phyloP scores from a whole-genome alignment of 23 red algal species.

The Gracilaria domingensis region DNA sequence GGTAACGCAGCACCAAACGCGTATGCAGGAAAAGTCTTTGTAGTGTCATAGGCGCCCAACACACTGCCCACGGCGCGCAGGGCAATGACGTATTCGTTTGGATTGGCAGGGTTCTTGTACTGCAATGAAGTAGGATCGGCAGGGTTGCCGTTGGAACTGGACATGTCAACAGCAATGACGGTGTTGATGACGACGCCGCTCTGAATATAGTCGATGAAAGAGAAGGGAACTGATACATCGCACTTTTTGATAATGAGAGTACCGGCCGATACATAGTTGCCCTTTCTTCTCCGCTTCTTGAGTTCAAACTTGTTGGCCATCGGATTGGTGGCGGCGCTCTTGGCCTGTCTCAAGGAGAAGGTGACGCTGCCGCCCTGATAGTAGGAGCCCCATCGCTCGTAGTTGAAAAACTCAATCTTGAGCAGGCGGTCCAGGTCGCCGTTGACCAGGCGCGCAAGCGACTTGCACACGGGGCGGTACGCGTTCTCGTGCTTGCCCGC shows the following conservation, averaged over 20 bases:
- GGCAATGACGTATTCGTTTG: slow-evolving; percentile 87
- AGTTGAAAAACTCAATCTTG: slow-evolving; percentile 48
- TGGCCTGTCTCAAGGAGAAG: slow-evolving; percentile 46
- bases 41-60: slow-evolving; percentile 65
- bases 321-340: slow-evolving; percentile 2
- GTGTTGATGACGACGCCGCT: slow-evolving; percentile 67
- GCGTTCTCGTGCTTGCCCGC: background rate
- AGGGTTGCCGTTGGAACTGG: slow-evolving; percentile 82
- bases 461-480: slow-evolving; percentile 44
- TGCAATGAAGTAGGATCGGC: slow-evolving; percentile 65
- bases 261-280: slow-evolving; percentile 30
- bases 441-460: slow-evolving; percentile 52
- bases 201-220: slow-evolving; percentile 84
- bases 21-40: slow-evolving; percentile 74
- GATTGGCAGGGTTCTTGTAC: slow-evolving; percentile 52
- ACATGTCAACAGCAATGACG: slow-evolving; percentile 88
- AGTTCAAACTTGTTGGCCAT: slow-evolving; percentile 19
- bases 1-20: slow-evolving; percentile 87
- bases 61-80: slow-evolving; percentile 73
- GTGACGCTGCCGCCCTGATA: slow-evolving; percentile 30
- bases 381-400: slow-evolving; percentile 24
- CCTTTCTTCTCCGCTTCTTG: slow-evolving; percentile 33
- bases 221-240: slow-evolving; percentile 39
- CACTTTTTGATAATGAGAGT: slow-evolving; percentile 42
- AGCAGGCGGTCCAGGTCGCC: slow-evolving; percentile 50